Evolutionary conservation across 2,329 filamentous ascomycete species (phyloP), one percentile per base, ranked within the genome.

Genomic region (Cryphonectria parasitica): DNA sequence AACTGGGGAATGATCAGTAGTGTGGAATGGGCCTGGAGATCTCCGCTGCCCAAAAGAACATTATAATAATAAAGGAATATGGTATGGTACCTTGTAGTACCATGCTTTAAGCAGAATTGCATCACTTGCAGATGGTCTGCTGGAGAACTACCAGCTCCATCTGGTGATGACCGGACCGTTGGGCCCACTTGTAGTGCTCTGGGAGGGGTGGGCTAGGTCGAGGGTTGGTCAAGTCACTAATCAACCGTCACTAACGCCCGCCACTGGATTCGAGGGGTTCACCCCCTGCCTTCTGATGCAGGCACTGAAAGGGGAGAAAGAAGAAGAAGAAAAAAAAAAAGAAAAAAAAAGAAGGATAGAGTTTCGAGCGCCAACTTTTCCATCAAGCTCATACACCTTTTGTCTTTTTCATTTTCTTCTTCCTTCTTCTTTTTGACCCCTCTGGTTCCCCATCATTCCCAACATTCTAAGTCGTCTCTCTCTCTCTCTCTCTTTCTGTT

Each of bases 161-260:
- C 31, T 39, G 22, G 34, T 19, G 8, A 39, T 61, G 58, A 31
- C 58, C 58, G 28, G 58, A 31, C 58, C 58, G 28, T 39, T 39
- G 34, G 58, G 15, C 34, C 58, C 58, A 61, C 58, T 39, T 39
- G 36, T 61, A 17, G 19, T 61, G 58, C 34, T 61, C 58, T 39
- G 58, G 58, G 58, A 10, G 2, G 34, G 58, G 17, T 15, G n/a
- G n/a, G n/a, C 25, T 34, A 28, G 58, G 31, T n/a, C 22, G 15
- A 19, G 34, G 58, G 22, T 10, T 22, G 17, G 17, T 39, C 8
- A 31, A n/a, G 31, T 61, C 15, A 39, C 8, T 15, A 31, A 36
- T 13, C n/a, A 28, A 31, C 28, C 13, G n/a, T 36, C 56, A 36
- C 31, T 28, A 60, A 60, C 56, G 56, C 17, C 28, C 31, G 17